phyloP scores from a whole-genome alignment of 768 basidiomycete species.

The Hypholoma sublateritium region DNA sequence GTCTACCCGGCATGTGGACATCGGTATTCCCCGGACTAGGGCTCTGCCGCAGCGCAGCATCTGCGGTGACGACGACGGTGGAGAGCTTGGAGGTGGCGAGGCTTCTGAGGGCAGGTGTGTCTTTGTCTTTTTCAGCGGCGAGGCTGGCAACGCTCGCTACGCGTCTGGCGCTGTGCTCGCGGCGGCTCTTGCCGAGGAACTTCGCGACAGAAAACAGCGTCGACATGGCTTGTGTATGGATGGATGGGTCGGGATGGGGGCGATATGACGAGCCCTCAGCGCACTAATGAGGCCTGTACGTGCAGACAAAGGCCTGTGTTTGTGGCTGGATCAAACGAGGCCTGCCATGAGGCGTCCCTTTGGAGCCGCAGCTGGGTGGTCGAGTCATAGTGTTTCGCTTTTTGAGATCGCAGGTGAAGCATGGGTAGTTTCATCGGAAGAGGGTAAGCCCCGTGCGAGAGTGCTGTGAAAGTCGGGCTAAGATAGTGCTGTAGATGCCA shows the following conservation, averaged over 20 bases:
- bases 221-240: slow-evolving; percentile 5
- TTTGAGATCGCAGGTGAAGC: background rate
- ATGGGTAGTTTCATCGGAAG: no score
- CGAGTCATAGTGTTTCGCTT: background rate
- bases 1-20: background rate
- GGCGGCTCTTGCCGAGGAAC: slow-evolving; percentile 15
- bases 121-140: background rate
- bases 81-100: slow-evolving; percentile 1
- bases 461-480: no score
- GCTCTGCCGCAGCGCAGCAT: background rate
- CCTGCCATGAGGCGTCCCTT: background rate
- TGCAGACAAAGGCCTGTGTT: background rate
- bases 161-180: background rate
- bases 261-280: background rate
- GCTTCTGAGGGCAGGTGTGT: background rate
- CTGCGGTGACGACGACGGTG: background rate
- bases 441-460: no score
- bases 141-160: background rate
- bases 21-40: no score
- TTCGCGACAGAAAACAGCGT: slow-evolving; percentile 17
- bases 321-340: background rate
- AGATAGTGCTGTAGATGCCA: no score
- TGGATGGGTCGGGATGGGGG: background rate
- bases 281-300: no score
- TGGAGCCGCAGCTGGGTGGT: background rate